Conservation (phyloP, 805 yeast species). For the Schizosaccharomyces lindneri region DNA sequence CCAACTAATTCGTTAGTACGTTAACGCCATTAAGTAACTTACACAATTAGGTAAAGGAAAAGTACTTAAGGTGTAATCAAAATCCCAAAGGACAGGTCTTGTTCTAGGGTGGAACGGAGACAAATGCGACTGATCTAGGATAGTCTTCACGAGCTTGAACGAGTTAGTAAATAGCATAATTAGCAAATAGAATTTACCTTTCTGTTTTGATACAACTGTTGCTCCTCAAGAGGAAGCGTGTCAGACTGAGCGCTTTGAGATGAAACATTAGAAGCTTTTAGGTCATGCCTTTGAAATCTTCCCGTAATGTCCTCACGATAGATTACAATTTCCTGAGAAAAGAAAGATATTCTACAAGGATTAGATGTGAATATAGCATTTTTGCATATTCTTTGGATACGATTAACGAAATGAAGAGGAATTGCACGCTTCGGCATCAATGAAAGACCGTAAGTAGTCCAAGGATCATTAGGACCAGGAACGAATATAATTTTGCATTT, state of each 20-base stretch:
- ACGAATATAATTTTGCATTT: constrained; percentile 40
- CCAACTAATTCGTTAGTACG: background rate
- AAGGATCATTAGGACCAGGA: constrained; percentile 86
- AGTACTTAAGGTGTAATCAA: constrained; percentile 42
- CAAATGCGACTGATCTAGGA: constrained; percentile 67
- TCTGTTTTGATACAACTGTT: background rate
- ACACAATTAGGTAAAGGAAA: constrained; percentile 53
- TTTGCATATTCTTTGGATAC: constrained; percentile 33
- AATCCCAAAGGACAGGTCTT: constrained; percentile 43
- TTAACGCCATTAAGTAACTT: constrained; percentile 3
- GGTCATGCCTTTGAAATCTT: constrained; percentile 45
- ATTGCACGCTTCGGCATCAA: constrained; percentile 52
- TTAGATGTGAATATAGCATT: constrained; percentile 41
- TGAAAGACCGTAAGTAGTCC: constrained; percentile 48
- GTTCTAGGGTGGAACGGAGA: constrained; percentile 47
- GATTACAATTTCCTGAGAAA: constrained; percentile 62
- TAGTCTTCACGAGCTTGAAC: constrained; percentile 24
- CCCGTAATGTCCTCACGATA: constrained; percentile 48
- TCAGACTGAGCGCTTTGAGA: constrained; percentile 7
- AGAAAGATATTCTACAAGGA: constrained; percentile 53
- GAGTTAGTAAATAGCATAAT: background rate
- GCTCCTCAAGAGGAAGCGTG: constrained; percentile 6
- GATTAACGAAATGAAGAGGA: constrained; percentile 45
- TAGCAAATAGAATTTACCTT: background rate
- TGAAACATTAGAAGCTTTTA: constrained; percentile 11